These are phyloP conservation scores for Kondoa subrosea DNA, from an alignment of 768 basidiomycete species.

Conservation along the genomic window DNA sequence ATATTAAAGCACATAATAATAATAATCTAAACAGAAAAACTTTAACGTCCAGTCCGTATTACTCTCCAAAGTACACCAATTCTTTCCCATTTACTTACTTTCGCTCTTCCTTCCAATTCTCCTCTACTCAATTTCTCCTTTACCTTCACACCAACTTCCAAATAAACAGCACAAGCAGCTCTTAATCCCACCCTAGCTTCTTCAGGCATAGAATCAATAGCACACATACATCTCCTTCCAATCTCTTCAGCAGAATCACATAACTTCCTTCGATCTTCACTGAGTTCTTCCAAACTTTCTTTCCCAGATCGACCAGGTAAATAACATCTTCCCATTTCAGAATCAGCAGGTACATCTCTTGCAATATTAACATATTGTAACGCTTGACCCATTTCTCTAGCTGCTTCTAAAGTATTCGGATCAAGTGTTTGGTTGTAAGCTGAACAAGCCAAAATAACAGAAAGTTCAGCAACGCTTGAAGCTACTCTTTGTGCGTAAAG, in stretches of 20 bases:
- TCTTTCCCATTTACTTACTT: conserved; percentile 13
- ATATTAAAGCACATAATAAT: no score
- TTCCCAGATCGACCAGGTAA: conserved; percentile 27
- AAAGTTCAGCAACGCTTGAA: conserved; percentile 33
- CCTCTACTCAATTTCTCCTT: conserved; percentile 16
- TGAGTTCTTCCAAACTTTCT: conserved; percentile 15
- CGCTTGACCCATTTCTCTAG: conserved; percentile 33
- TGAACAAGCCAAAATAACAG: conserved; percentile 31
- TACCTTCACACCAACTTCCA: conserved; percentile 31
- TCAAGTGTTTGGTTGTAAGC: not conserved
- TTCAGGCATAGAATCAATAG: conserved; percentile 13
- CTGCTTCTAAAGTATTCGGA: conserved; percentile 12
- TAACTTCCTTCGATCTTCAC: conserved; percentile 18
- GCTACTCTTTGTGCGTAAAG: conserved; percentile 34
- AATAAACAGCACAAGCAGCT: conserved; percentile 32
- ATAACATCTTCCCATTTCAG: conserved; percentile 29
- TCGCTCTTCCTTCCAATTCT: conserved; percentile 16
- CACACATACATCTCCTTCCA: conserved; percentile 20
- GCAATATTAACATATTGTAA: conserved; percentile 36
- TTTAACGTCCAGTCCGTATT: not conserved
- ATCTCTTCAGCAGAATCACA: conserved; percentile 28
- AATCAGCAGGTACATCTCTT: conserved; percentile 33
- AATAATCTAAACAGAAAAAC: no score
- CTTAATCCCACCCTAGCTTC: conserved; percentile 30
- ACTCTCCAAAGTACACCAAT: conserved; percentile 14